phyloP scores from a whole-genome alignment of 768 basidiomycete genomes.

The Paxillus ammoniavirescens region DNA sequence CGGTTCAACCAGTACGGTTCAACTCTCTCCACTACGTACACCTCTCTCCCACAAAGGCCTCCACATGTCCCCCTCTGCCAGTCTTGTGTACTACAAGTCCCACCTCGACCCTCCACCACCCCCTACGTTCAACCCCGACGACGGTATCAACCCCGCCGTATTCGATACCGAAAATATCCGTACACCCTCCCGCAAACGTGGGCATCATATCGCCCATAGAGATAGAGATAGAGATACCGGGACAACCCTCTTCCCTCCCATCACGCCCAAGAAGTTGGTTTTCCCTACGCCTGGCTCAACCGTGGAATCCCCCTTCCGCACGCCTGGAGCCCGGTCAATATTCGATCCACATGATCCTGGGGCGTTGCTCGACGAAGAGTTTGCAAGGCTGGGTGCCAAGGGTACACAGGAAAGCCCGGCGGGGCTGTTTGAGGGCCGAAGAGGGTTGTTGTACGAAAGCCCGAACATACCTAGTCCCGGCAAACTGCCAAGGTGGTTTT shows the following conservation, averaged over 20 bases:
- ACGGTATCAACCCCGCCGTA: slow-evolving; percentile 36
- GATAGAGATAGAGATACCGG: slow-evolving; percentile 23
- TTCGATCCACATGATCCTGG: slow-evolving; percentile 75
- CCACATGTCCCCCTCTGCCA: slow-evolving; percentile 67
- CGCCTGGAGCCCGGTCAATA: slow-evolving; percentile 44
- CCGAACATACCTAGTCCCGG: slow-evolving; percentile 62
- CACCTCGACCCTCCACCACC: slow-evolving; percentile 62
- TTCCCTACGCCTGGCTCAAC: slow-evolving; percentile 29
- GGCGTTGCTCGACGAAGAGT: slow-evolving; percentile 68
- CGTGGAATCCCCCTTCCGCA: slow-evolving; percentile 46
- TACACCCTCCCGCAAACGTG: slow-evolving; percentile 47
- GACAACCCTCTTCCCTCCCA: slow-evolving; percentile 29
- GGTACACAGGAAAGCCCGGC: slow-evolving; percentile 58
- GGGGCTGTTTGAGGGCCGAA: slow-evolving; percentile 62
- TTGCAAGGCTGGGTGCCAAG: slow-evolving; percentile 48
- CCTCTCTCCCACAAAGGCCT: slow-evolving; percentile 67
- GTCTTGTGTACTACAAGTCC: slow-evolving; percentile 66
- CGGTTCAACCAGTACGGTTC: slow-evolving; percentile 27
- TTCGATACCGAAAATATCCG: slow-evolving; percentile 38
- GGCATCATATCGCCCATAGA: slow-evolving; percentile 17
- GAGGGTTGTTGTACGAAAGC: slow-evolving; percentile 67
- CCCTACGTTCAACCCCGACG: slow-evolving; percentile 24
- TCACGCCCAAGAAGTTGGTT: slow-evolving; percentile 45
- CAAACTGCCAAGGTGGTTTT: slow-evolving; percentile 53
- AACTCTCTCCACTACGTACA: slow-evolving; percentile 60